phyloP scores from a whole-genome alignment of 2,329 filamentous ascomycete genomes.

The Pseudonectria foliicola region DNA sequence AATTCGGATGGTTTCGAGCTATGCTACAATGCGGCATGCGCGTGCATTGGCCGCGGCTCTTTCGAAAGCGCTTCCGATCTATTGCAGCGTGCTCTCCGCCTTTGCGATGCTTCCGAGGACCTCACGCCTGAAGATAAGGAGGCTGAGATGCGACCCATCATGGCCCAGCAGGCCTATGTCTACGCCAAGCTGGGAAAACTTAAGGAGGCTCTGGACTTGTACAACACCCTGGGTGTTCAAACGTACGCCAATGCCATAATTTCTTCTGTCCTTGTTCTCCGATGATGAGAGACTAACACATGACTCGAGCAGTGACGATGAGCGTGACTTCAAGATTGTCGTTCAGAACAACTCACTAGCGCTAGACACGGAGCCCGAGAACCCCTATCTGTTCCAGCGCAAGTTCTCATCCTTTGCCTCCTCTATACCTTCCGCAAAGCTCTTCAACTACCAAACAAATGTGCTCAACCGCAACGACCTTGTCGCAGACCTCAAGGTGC shows the following conservation, averaged over 20 bases:
- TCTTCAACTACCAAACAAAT: conserved; percentile 63
- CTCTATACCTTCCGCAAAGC: conserved; percentile 50
- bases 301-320: conserved; percentile 47
- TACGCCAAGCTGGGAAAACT: conserved; percentile 58
- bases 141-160: conserved; percentile 66
- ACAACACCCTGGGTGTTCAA: conserved; percentile 51
- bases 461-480: conserved; percentile 54
- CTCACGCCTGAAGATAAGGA: conserved; percentile 67
- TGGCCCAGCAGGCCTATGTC: conserved; percentile 69
- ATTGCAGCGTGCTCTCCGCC: conserved; percentile 60
- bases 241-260: conserved; percentile 41
- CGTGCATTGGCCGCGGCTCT: conserved; percentile 62
- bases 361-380: conserved; percentile 37
- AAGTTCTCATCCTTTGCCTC: conserved; percentile 48
- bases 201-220: conserved; percentile 57
- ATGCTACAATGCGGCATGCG: conserved; percentile 73
- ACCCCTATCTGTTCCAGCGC: conserved; percentile 63
- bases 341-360: conserved; percentile 56
- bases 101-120: conserved; percentile 69
- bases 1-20: conserved; percentile 73
- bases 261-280: background rate
- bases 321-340: conserved; percentile 59
- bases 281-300: conserved; percentile 16
- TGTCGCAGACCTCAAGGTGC: conserved; percentile 56
- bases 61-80: conserved; percentile 57